Percentiles rank a stretch among this genome's conserved stretches.
phyloP scores from a whole-genome alignment of 139 green algal genomes.

The Yamagishiella unicocca region DNA sequence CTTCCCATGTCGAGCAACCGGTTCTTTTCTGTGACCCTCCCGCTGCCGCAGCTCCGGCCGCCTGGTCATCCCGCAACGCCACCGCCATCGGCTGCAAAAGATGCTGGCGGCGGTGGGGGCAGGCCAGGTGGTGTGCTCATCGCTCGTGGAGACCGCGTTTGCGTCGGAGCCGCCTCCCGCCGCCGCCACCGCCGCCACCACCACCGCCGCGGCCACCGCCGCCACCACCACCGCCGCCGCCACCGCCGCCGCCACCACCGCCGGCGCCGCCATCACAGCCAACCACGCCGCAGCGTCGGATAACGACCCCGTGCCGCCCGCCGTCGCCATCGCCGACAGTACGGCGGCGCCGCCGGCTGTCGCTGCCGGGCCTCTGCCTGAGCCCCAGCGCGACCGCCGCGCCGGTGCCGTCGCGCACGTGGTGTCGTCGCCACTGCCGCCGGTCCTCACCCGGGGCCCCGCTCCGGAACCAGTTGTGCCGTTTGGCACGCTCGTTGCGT shows the following conservation, averaged over 20 bases:
- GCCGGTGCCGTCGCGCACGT: too few relatives aligned
- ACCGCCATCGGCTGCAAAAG: slow-evolving; percentile 17
- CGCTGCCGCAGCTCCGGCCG: slow-evolving; percentile 6
- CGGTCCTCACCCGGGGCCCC: too few relatives aligned
- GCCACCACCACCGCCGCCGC: not conserved
- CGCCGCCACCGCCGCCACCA: not conserved
- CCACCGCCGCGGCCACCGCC: not conserved
- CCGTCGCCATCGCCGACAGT: too few relatives aligned
- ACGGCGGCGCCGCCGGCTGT: too few relatives aligned
- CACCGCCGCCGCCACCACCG: not conserved
- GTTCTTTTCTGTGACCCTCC: too few relatives aligned
- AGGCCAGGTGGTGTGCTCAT: slow-evolving; percentile 1
- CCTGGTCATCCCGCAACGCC: not conserved
- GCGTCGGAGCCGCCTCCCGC: not conserved
- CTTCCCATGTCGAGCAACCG: too few relatives aligned
- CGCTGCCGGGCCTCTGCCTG: too few relatives aligned
- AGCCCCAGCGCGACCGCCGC: too few relatives aligned
- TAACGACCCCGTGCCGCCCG: too few relatives aligned
- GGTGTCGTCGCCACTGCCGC: too few relatives aligned
- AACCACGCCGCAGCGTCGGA: not conserved
- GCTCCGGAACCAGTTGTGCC: too few relatives aligned
- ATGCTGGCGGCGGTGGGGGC: not conserved
- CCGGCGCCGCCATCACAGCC: not conserved
- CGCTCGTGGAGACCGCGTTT: slow-evolving; percentile 22
- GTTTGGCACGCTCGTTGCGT: too few relatives aligned